phyloP scores from a whole-genome alignment of 306 rosid species.

The Citrullus colocynthis region DNA sequence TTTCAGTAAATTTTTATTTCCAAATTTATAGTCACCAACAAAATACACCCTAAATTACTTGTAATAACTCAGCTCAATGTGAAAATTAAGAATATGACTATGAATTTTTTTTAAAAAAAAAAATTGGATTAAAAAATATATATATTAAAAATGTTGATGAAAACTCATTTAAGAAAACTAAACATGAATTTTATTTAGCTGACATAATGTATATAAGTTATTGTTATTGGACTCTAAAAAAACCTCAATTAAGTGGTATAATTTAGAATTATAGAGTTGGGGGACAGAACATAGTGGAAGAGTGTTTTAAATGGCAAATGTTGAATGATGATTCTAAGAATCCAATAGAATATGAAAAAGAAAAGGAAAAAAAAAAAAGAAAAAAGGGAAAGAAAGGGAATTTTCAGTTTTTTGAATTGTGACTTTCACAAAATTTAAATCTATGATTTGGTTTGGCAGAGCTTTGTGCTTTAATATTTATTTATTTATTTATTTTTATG shows the following conservation, averaged over 20 bases:
- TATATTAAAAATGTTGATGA: neutral
- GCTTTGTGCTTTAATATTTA: neutral
- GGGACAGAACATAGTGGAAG: neutral
- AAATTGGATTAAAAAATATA: neutral
- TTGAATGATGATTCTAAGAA: conserved; percentile 2
- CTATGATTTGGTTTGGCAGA: neutral
- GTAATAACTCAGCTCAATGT: no score
- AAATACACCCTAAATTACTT: no score
- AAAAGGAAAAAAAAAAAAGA: neutral
- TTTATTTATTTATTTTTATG: neutral
- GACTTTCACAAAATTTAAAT: neutral
- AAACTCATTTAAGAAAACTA: neutral
- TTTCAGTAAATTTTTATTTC: no score
- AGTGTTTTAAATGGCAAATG: neutral
- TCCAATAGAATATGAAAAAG: neutral
- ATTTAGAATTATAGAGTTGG: neutral
- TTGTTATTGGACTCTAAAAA: no score
- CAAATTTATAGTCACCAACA: no score
- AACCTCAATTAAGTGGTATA: neutral
- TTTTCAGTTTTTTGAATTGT: neutral
- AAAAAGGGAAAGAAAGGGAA: neutral
- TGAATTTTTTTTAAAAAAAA: neutral
- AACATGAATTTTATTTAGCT: no score
- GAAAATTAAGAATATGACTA: no score
- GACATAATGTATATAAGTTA: no score